These are phyloP conservation scores for Saccharomyces hybrid DNA, from an alignment of 1,139 yeast genomes.

Conservation along the genomic window DNA sequence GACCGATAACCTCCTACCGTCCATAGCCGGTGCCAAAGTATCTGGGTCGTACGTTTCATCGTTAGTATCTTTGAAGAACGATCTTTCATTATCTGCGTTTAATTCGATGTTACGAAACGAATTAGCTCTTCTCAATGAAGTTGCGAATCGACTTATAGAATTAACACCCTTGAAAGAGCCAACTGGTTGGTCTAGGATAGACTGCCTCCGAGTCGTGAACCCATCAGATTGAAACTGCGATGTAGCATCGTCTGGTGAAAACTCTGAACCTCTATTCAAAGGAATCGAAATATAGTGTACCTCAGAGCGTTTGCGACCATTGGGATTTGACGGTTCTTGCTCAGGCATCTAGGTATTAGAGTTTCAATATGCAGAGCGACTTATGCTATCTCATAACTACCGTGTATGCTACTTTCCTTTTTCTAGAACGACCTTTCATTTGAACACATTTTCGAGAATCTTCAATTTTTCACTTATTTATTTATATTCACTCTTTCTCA, in stretches of 20 bases:
- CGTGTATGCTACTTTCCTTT: background rate
- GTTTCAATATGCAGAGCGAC: background rate
- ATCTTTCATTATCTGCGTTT: slow-evolving; percentile 37
- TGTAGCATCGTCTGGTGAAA: slow-evolving; percentile 9
- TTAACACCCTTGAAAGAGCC: slow-evolving; percentile 51
- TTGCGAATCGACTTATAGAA: slow-evolving; percentile 69
- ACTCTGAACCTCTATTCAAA: slow-evolving; percentile 18
- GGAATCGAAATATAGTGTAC: slow-evolving; percentile 33
- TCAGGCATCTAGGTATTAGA: background rate
- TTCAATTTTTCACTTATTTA: background rate
- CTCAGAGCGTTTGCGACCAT: slow-evolving; percentile 8
- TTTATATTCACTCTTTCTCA: background rate
- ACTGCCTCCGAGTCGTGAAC: slow-evolving; percentile 23
- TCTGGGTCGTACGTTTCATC: slow-evolving; percentile 68
- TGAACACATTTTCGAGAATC: background rate
- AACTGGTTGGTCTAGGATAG: slow-evolving; percentile 31
- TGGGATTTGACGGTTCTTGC: slow-evolving; percentile 2
- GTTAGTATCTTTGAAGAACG: slow-evolving; percentile 43
- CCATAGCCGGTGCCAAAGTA: slow-evolving; percentile 56
- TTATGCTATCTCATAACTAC: background rate
- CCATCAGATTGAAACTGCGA: slow-evolving; percentile 7
- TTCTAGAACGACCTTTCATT: background rate
- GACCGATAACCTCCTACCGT: slow-evolving; percentile 61
- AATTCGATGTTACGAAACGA: slow-evolving; percentile 50
- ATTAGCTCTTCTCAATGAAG: slow-evolving; percentile 72